Conservation (phyloP, 176 grass and related monocot genomes). For the Olyra latifolia region DNA sequence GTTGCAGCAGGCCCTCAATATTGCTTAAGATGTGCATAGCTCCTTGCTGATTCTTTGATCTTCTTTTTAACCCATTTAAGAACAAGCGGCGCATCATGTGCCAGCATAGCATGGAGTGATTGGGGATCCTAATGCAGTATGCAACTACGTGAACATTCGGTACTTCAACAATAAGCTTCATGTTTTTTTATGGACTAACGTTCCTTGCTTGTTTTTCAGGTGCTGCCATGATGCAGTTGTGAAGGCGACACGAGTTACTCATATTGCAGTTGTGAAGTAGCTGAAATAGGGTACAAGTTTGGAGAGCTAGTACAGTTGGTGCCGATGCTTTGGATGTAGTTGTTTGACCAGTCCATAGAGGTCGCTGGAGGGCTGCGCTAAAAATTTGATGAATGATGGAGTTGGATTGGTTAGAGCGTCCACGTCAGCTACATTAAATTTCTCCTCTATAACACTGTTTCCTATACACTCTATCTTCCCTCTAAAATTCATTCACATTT, state of each 20-base stretch:
- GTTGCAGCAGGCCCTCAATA: constrained; percentile 90
- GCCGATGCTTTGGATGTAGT: background rate
- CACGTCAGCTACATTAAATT: no score
- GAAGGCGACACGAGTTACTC: background rate
- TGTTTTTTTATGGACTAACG: background rate
- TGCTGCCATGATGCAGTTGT: constrained; percentile 23
- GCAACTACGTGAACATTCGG: background rate
- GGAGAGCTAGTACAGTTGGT: constrained; percentile 17
- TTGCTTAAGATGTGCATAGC: constrained; percentile 54
- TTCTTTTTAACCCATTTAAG: constrained; percentile 1
- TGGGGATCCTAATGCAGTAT: constrained; percentile 37
- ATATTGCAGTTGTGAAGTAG: constrained; percentile 29
- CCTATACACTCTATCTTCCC: no score
- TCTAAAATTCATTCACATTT: no score
- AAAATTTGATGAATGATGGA: no score
- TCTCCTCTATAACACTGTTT: no score
- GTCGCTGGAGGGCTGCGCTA: background rate
- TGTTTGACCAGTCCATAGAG: constrained; percentile 1
- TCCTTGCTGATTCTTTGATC: constrained; percentile 46
- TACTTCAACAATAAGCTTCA: background rate
- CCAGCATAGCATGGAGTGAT: constrained; percentile 18
- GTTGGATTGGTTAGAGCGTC: no score
- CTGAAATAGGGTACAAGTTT: constrained; percentile 14
- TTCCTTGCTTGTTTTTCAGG: constrained; percentile 42
- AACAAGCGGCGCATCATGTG: background rate